phyloP scores from a whole-genome alignment of 345 rosid species.

The Aquilaria malaccensis region DNA sequence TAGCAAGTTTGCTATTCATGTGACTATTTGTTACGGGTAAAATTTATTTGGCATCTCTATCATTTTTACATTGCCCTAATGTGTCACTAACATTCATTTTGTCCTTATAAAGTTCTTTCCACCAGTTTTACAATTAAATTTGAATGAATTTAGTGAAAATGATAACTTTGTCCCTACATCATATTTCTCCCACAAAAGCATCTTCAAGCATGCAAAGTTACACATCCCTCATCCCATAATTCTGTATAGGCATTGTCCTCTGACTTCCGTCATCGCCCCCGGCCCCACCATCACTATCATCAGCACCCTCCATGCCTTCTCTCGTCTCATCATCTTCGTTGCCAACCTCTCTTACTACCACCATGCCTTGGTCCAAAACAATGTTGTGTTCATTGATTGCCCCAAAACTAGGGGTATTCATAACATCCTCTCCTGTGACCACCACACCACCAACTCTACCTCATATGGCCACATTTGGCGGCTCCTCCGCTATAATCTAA shows the following conservation, averaged over 20 bases:
- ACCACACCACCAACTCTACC: slow-evolving; percentile 34
- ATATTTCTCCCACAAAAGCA: no score
- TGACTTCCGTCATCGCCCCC: slow-evolving; percentile 26
- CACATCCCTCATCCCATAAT: neutral
- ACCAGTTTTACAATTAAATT: no score
- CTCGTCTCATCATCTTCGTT: slow-evolving; percentile 32
- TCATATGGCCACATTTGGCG: slow-evolving; percentile 41
- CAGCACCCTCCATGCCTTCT: slow-evolving; percentile 21
- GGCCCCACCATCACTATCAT: slow-evolving; percentile 13
- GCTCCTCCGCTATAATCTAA: slow-evolving; percentile 36
- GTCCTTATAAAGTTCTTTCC: no score
- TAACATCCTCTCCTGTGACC: slow-evolving; percentile 19
- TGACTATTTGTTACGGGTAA: no score
- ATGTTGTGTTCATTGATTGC: slow-evolving; percentile 33
- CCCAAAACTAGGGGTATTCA: slow-evolving; percentile 21
- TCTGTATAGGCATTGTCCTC: neutral
- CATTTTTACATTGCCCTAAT: no score
- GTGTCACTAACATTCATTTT: no score
- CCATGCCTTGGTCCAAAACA: slow-evolving; percentile 38
- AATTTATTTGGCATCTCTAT: no score
- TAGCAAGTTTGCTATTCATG: no score
- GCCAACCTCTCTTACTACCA: slow-evolving; percentile 32
- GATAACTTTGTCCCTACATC: no score
- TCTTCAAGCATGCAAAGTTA: no score
- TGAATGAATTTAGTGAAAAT: no score